Percentiles rank a stretch among this genome's conserved stretches.
These are phyloP conservation scores for Rhodotorula sp. DNA, from an alignment of 1,284 basidiomycete genomes.

Conservation along the genomic window DNA sequence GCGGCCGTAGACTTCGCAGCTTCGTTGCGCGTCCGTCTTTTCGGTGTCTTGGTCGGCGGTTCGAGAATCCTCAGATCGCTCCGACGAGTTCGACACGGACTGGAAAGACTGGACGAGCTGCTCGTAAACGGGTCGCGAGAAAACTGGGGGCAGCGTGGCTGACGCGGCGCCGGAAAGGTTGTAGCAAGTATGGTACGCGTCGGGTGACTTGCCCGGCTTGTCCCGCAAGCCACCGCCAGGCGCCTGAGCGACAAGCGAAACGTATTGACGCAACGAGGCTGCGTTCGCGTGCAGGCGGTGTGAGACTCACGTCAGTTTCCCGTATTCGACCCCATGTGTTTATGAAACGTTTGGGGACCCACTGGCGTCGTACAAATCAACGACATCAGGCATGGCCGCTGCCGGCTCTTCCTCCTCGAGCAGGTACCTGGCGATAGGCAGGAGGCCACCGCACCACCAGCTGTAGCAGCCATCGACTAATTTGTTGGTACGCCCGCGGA, in stretches of 20 bases:
- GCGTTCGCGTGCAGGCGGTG: slow-evolving; percentile 1
- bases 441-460: slow-evolving; percentile 97
- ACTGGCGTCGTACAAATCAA: slow-evolving; percentile 52
- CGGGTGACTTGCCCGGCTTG: slow-evolving; percentile 89
- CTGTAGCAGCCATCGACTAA: slow-evolving; percentile 98
- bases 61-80: no score
- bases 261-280: slow-evolving; percentile 80
- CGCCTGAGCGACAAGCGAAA: slow-evolving; percentile 81
- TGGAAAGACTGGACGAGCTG: slow-evolving; percentile 55
- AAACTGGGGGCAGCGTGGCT: slow-evolving; percentile 73
- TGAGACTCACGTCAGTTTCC: not conserved
- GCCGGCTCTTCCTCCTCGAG: slow-evolving; percentile 34
- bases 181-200: slow-evolving; percentile 89
- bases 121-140: slow-evolving; percentile 54
- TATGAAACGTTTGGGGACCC: slow-evolving; percentile 31
- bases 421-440: slow-evolving; percentile 70
- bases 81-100: slow-evolving; percentile 45
- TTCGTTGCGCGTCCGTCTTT: slow-evolving; percentile 16
- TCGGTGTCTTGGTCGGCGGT: not conserved
- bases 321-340: no score
- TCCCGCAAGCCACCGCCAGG: slow-evolving; percentile 83
- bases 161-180: slow-evolving; percentile 83
- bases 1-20: slow-evolving; percentile 29
- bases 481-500: slow-evolving; percentile 92
- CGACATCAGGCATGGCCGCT: slow-evolving; percentile 38